Evolutionary conservation across 192 early-diverging fungal species (phyloP).

Genomic region (Gamsiella multidivaricata): DNA sequence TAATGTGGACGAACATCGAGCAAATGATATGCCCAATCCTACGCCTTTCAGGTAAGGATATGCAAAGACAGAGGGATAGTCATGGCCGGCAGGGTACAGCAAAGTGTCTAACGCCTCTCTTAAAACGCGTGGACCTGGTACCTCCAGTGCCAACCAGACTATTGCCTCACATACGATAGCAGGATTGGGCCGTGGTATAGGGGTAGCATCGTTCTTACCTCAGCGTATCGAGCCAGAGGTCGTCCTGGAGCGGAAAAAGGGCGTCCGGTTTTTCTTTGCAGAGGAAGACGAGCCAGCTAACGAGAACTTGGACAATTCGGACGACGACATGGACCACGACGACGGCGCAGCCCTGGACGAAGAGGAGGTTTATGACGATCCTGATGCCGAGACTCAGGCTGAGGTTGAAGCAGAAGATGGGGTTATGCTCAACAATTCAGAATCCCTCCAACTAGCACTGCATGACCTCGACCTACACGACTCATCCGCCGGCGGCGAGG

Average conservation of each 20-base stretch:
- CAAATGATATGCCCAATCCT: slow-evolving; percentile 3
- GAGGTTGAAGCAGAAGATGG: slow-evolving; percentile 24
- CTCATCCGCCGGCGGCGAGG: slow-evolving; percentile 1
- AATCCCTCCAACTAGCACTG: slow-evolving; percentile 12
- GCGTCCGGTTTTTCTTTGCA: slow-evolving; percentile 26
- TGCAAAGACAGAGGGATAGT: neutral
- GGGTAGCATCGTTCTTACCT: neutral
- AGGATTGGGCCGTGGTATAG: neutral
- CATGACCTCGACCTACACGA: slow-evolving; percentile 25
- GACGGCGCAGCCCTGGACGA: slow-evolving; percentile 13
- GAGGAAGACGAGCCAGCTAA: slow-evolving; percentile 10
- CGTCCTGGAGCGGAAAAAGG: slow-evolving; percentile 22
- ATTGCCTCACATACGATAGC: neutral
- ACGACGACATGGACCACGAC: slow-evolving; percentile 11
- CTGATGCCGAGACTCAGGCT: neutral
- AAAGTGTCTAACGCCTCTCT: neutral
- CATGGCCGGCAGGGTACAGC: neutral
- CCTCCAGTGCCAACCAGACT: neutral
- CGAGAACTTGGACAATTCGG: slow-evolving; percentile 11
- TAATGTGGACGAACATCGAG: slow-evolving; percentile 26
- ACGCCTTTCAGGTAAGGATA: slow-evolving; percentile 14
- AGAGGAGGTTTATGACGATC: slow-evolving; percentile 25
- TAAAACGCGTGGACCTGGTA: neutral
- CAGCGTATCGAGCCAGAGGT: slow-evolving; percentile 1
- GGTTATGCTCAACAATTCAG: slow-evolving; percentile 16